Percentiles rank a stretch among this genome's conserved stretches.
Conservation (phyloP, 768 basidiomycete species). For the Xerocomellus amylosporus region DNA sequence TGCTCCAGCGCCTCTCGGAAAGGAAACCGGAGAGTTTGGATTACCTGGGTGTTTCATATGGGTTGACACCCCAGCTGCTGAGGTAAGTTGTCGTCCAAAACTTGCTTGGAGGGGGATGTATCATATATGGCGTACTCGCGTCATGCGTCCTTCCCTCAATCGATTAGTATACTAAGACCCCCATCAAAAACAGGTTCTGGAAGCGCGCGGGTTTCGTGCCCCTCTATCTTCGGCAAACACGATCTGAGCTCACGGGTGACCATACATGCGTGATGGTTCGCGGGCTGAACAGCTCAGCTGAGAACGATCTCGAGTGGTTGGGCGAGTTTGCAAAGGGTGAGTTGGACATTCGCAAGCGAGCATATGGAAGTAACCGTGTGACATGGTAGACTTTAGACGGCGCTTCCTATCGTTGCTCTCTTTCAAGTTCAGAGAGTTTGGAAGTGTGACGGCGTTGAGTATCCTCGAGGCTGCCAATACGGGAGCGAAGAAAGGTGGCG, state of each 20-base stretch:
- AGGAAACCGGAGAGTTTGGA: slow-evolving; percentile 87
- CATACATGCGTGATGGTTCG: slow-evolving; percentile 95
- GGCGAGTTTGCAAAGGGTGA: slow-evolving; percentile 83
- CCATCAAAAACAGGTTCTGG: slow-evolving; percentile 69
- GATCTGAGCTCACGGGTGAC: slow-evolving; percentile 94
- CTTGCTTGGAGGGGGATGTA: neutral
- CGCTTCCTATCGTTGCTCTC: slow-evolving; percentile 88
- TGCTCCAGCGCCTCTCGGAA: slow-evolving; percentile 87
- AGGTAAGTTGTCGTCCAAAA: slow-evolving; percentile 40
- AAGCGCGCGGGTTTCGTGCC: slow-evolving; percentile 91
- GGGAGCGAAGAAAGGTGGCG: slow-evolving; percentile 47
- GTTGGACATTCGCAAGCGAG: slow-evolving; percentile 2
- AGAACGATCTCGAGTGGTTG: slow-evolving; percentile 74
- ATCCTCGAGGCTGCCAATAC: slow-evolving; percentile 81
- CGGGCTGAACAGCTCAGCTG: slow-evolving; percentile 66
- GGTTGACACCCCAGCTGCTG: slow-evolving; percentile 82
- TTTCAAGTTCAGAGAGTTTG: slow-evolving; percentile 94
- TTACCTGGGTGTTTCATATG: slow-evolving; percentile 96
- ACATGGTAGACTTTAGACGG: slow-evolving; percentile 77
- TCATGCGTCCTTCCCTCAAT: neutral
- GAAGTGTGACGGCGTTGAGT: slow-evolving; percentile 81
- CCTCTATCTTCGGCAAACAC: slow-evolving; percentile 88
- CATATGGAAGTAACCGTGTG: neutral
- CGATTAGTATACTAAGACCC: neutral
- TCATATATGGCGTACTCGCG: too few species aligned